Evolutionary conservation across 768 basidiomycete species (phyloP), one percentile per base, ranked within the genome.

Genomic region (Boletus sp.): DNA sequence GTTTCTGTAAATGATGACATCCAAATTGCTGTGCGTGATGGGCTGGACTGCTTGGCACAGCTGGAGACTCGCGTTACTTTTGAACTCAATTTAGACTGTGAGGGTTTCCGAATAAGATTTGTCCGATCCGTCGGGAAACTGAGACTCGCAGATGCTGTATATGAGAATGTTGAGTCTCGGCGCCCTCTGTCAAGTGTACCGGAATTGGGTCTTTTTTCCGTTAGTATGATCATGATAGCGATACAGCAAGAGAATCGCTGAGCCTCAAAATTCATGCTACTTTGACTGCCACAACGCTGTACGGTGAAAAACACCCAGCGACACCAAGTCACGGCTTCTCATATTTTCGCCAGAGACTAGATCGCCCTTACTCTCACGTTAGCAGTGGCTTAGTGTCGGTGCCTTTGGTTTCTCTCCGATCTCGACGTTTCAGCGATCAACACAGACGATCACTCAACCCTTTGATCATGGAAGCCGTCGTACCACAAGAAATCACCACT

Each of bases 401-500:
- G 20, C 11, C 10, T 35, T 33, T 28, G 17, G 35, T 51, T 36
- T 47, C 35, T 17, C 24, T 55, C 24, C 53, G 33, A 42, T 54
- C 40, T 37, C 11, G 29, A 28, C 54, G 20, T 54, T 41, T 32
- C 36, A n/a, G 30, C 59, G 40, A 59, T 54, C 42, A 32, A 49
- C 8, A 24, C 3, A 40, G n/a, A 36, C 50, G 40, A 24, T 37
- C 37, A 51, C 56, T 33, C 11, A 14, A 44, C 33, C 14, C 6
- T 41, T 15, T 24, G 2, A 40, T 41, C 66, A 72, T 72, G 71
- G 71, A 72, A 24, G 58, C 72, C 39, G 71, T 73, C 57, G 72
- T 72, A 39, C 70, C 87, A 0, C 80, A 84, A 55, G 86, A 90
- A 70, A 88, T 91, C 45, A 85, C 86, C 7, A 74, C 77, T 12